Percentiles rank a stretch among this genome's conserved stretches.
Evolutionary conservation across 805 yeast genomes (phyloP).

Genomic region (Nakazawaea ambrosiae): DNA sequence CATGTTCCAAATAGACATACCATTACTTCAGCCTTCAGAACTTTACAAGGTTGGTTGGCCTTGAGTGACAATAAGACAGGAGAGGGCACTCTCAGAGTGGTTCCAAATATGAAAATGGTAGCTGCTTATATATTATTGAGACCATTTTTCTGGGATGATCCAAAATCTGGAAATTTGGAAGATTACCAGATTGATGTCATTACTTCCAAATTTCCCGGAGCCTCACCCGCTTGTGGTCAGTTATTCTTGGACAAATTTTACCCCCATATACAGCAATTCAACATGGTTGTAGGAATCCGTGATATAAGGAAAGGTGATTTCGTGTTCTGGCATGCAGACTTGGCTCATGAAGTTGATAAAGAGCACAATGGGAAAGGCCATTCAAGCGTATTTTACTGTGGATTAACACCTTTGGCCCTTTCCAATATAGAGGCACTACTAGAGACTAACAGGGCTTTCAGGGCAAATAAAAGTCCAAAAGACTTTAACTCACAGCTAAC

Average conservation of each 20-base stretch:
- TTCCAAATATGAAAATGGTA: constrained; percentile 28
- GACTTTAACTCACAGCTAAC: constrained; percentile 17
- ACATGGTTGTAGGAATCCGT: constrained; percentile 29
- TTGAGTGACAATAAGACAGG: constrained; percentile 26
- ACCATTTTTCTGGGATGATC: constrained; percentile 27
- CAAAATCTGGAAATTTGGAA: constrained; percentile 10
- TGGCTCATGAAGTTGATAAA: constrained; percentile 33
- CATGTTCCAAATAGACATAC: constrained; percentile 1
- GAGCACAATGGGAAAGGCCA: constrained; percentile 26
- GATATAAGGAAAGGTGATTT: constrained; percentile 34
- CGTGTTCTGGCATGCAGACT: constrained; percentile 38
- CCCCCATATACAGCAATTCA: constrained; percentile 28
- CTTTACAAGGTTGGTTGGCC: constrained; percentile 39
- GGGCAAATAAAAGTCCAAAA: neutral
- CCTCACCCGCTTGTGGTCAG: constrained; percentile 30
- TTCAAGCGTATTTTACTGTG: constrained; percentile 32
- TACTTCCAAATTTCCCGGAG: constrained; percentile 30
- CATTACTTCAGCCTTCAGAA: constrained; percentile 25
- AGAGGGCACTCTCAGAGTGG: constrained; percentile 32
- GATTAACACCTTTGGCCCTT: constrained; percentile 25
- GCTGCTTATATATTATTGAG: constrained; percentile 32
- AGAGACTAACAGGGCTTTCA: neutral
- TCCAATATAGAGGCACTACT: neutral
- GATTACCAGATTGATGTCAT: constrained; percentile 25
- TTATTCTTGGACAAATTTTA: constrained; percentile 21